These are phyloP conservation scores for Henningerozyma blattae DNA, from an alignment of 805 yeast genomes.

Conservation along the genomic window DNA sequence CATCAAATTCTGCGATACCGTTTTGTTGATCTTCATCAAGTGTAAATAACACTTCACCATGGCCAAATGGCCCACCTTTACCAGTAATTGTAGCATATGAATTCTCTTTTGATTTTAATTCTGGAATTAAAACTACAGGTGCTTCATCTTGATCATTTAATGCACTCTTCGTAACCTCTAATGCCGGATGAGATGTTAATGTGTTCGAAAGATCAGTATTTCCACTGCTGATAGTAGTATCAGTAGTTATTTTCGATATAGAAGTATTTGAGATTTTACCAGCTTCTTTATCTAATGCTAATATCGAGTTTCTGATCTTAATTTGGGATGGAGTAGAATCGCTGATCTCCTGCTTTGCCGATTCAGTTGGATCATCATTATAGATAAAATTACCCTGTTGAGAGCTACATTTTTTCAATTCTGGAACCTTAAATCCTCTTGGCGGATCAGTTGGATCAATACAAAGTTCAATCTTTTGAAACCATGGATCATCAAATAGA, in stretches of 20 bases:
- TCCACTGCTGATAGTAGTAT: too few relatives aligned
- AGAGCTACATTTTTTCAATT: background rate
- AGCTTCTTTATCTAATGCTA: background rate
- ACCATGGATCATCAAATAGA: slow-evolving; percentile 55
- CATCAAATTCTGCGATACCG: too few relatives aligned
- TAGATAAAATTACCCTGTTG: background rate
- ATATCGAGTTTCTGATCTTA: background rate
- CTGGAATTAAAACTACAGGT: too few relatives aligned
- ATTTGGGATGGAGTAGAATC: background rate
- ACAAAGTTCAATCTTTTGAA: slow-evolving; percentile 47
- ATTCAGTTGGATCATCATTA: background rate
- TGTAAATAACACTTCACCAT: slow-evolving; percentile 5
- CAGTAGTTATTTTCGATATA: too few relatives aligned
- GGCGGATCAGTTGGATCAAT: slow-evolving; percentile 10
- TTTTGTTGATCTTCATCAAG: slow-evolving; percentile 4
- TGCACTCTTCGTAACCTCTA: too few relatives aligned
- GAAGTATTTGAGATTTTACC: background rate
- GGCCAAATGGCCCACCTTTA: too few relatives aligned
- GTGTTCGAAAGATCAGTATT: too few relatives aligned
- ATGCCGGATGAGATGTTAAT: too few relatives aligned
- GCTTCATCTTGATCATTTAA: too few relatives aligned
- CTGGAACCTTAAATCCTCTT: slow-evolving; percentile 2
- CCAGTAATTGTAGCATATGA: too few relatives aligned
- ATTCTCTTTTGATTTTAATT: too few relatives aligned
- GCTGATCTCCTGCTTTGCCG: background rate